phyloP scores from a whole-genome alignment of 345 rosid species.

The Bruguiera parviflora region DNA sequence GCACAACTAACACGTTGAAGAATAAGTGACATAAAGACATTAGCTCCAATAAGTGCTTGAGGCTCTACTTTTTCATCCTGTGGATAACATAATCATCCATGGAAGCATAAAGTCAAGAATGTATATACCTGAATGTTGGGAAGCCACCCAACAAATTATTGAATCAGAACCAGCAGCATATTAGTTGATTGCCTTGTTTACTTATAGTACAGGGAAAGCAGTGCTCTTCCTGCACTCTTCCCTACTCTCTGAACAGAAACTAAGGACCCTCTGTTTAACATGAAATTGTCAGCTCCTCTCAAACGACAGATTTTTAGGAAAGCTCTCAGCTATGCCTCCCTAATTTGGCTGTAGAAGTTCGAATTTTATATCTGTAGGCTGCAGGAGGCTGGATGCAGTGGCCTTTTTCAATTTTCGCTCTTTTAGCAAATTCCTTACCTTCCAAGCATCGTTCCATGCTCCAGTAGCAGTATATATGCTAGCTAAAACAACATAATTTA shows the following conservation, averaged over 20 bases:
- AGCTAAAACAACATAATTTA: conserved; percentile 17
- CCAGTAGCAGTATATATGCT: conserved; percentile 24
- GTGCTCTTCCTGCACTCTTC: background rate
- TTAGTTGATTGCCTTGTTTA: conserved; percentile 1
- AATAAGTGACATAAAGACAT: no score
- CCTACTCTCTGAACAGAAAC: background rate
- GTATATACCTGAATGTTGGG: background rate
- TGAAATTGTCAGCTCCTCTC: background rate
- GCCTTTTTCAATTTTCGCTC: conserved; percentile 44
- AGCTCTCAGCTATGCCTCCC: background rate
- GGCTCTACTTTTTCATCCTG: no score
- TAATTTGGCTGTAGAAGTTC: conserved; percentile 23
- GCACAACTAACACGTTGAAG: no score
- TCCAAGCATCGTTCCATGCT: conserved; percentile 20
- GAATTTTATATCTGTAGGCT: conserved; percentile 24
- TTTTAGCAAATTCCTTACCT: conserved; percentile 23
- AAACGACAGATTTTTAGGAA: background rate
- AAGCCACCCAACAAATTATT: background rate
- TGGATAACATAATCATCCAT: no score
- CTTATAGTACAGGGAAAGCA: background rate
- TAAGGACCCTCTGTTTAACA: background rate
- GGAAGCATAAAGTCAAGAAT: background rate
- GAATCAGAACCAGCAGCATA: background rate
- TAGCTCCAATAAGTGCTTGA: no score
- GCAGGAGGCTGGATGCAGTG: conserved; percentile 58